Evolutionary conservation across 2,329 filamentous ascomycete genomes (phyloP), one percentile per base, ranked within the genome.

Genomic region (Pseudogymnoascus sp.): DNA sequence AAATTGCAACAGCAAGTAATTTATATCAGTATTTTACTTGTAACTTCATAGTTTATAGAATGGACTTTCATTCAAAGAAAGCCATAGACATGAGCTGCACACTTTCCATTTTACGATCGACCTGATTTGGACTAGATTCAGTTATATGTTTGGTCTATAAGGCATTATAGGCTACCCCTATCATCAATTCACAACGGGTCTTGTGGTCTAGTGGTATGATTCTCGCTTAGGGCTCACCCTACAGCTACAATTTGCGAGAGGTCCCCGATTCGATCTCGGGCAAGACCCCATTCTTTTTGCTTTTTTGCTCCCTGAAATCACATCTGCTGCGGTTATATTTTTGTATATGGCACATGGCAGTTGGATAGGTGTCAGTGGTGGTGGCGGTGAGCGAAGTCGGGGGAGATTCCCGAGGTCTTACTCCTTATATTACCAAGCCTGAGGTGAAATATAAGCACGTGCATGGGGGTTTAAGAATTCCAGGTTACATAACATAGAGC

Each of bases 201-300:
- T 54, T 54, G 47, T 54, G 47, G 47, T 54, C 47, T 54, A 54
- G 47, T 54, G 47, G 47, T 54, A 54, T 54, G 47, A 54, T 54
- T 54, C 47, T 54, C 47, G 47, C 47, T 54, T 54, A 54, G 47
- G 47, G 47, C 47, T 54, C 47, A 54, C 47, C 47, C 47, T 54
- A 54, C 47, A 54, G 47, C 47, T 54, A 54, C 47, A 54, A 54
- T 54, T 54, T 54, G 47, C 47, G 47, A 54, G 47, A 54, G 47
- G 47, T 54, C 47, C 47, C 47, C 47, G 47, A 54, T 54, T 54
- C 47, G 47, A 54, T 54, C 47, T 54, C 47, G 47, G 47, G 47
- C 47, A 54, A 54, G 47, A 54, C 47, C 47, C 47, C 29, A 54
- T 54, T 17, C 9, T 54, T 54, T 54, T 54, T 54, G 47, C 29